Base-by-base conservation (phyloP, 176 grass and related monocot species). In the Ampelocalamus luodianensis region DNA sequence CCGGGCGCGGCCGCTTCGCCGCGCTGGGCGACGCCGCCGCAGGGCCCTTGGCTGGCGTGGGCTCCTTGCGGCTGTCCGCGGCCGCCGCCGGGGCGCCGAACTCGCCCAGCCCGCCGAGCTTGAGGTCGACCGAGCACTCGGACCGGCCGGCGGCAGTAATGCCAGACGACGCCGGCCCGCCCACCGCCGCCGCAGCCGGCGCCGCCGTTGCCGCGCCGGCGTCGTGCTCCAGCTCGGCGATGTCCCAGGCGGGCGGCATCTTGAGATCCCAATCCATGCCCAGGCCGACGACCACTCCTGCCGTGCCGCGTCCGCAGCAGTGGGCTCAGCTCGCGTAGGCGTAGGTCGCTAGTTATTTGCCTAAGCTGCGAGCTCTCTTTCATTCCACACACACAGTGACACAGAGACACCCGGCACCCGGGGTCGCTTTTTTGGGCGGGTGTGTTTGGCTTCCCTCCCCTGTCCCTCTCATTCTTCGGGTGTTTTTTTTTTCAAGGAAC, bases 241-340 rank as follows among this genome's bases (percentile, higher is more conserved):
- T 75, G 73, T 92, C 93, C 96, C 96, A 98, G 39, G 83, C 77
- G 2, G 82, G 77, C 27, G 89, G 89, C 70, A 88, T 89, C 85
- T 93, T 97, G 65, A 90, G 86, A 89, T 92, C 93, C 96, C 96
- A 98, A 17, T 95, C 96, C 96, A 98, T 98, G 59, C 69, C 71
- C 81, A 34, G 68, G 29, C 15, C 22, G 20, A 4, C 14, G 20
- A 4, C 71, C 43, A n/a, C 55, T 23, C 59, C 58, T 7, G 15
- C 23, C 37, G 17, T 26, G 46, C 18, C 15, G 22, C 61, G 77
- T 79, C n/a, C n/a, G 48, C 40, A 49, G 76, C 55, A 34, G 1
- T 11, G 59, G 15, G 24, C 66, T 80, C 14, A 14, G 34, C 10
- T 29, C n/a, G n/a, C 63, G 23, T 48, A 3, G 70, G 38, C 61